phyloP scores from a whole-genome alignment of 106 monocot genomes.

The Dendrobium chrysotoxum region DNA sequence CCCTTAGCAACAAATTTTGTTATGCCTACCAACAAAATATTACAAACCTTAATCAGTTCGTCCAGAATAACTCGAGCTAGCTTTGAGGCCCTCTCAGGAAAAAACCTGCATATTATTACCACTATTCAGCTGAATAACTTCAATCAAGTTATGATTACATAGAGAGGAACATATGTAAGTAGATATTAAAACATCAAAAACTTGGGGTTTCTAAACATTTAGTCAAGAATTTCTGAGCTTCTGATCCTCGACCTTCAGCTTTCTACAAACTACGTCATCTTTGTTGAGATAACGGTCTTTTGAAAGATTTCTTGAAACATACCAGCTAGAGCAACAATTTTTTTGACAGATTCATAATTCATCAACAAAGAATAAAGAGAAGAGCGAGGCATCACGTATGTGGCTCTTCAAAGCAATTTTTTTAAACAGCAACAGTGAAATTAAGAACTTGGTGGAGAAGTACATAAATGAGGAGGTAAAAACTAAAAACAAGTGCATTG shows the following conservation, averaged over 20 bases:
- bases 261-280: not conserved
- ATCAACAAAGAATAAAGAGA: not conserved
- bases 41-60: conserved; percentile 75
- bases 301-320: not conserved
- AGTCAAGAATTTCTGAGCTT: not conserved
- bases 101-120: conserved; percentile 41
- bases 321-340: not conserved
- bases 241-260: not conserved
- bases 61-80: conserved; percentile 52
- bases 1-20: not conserved
- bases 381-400: not conserved
- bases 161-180: not conserved
- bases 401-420: not conserved
- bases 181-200: not conserved
- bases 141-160: not conserved
- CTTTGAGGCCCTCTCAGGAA: conserved; percentile 63
- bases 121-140: not conserved
- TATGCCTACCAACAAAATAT: not conserved
- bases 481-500: not conserved
- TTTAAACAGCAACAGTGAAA: not conserved
- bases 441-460: not conserved
- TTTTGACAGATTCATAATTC: not conserved
- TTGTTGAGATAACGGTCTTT: not conserved
- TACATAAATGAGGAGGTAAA: not conserved
- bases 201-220: not conserved